Evolutionary conservation across 2,329 filamentous ascomycete genomes (phyloP).

Genomic region (Graphilbum fragrans): DNA sequence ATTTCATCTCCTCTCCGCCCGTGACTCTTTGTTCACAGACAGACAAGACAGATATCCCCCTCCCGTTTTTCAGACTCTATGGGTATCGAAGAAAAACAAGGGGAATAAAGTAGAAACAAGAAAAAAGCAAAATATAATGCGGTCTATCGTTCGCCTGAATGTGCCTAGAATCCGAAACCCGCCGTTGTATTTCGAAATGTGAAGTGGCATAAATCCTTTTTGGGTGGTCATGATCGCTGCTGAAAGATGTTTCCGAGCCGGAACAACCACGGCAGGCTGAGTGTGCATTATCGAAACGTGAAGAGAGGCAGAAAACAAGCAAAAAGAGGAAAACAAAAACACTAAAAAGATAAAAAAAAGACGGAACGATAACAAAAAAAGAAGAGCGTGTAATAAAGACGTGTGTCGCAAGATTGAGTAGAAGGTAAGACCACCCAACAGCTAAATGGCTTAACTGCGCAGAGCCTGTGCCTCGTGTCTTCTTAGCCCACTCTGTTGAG

Average conservation of each 20-base stretch:
- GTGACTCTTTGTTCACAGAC: constrained; percentile 13
- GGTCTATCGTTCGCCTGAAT: constrained; percentile 23
- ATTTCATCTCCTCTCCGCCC: constrained; percentile 7
- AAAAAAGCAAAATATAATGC: constrained; percentile 17
- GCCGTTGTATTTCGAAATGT: constrained; percentile 18
- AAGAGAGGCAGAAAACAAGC: constrained; percentile 8
- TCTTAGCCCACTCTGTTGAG: too few relatives aligned
- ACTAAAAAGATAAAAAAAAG: constrained; percentile 5
- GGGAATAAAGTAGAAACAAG: constrained; percentile 20
- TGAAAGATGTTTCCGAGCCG: constrained; percentile 12
- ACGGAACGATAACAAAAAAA: constrained; percentile 7
- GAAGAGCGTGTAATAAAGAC: constrained; percentile 7
- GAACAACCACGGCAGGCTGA: constrained; percentile 3
- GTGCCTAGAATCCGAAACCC: constrained; percentile 22
- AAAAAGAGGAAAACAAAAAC: constrained; percentile 9
- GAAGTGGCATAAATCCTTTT: constrained; percentile 14
- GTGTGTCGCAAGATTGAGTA: neutral
- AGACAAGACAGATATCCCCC: constrained; percentile 12
- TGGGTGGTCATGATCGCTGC: constrained; percentile 23
- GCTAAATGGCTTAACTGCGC: constrained; percentile 1
- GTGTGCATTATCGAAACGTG: neutral
- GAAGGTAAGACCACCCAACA: neutral
- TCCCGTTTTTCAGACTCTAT: constrained; percentile 21
- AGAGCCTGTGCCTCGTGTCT: too few relatives aligned
- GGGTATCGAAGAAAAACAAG: constrained; percentile 25